Conservation (phyloP, 352 stramenopile genomes). For the Phytophthora podocarpi region DNA sequence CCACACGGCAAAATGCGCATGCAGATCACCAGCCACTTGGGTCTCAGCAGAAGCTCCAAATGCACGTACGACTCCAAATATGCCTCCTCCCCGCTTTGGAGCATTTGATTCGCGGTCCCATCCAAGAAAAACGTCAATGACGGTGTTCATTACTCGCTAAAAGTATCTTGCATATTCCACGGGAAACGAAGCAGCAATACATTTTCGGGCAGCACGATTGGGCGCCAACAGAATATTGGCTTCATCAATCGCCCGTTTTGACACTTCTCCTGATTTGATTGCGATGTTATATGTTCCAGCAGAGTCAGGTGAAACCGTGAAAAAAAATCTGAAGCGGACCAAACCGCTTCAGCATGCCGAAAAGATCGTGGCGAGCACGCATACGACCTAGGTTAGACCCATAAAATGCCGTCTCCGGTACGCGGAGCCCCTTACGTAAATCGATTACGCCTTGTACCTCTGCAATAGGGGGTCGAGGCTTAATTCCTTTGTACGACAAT, state of each 20-base stretch:
- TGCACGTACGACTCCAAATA: constrained; percentile 34
- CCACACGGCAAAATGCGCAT: constrained; percentile 33
- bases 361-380: constrained; percentile 26
- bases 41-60: constrained; percentile 32
- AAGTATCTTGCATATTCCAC: constrained; percentile 35
- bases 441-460: constrained; percentile 16
- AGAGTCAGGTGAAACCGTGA: constrained; percentile 30
- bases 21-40: constrained; percentile 31
- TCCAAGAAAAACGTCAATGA: constrained; percentile 16
- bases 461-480: neutral
- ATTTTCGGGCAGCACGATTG: constrained; percentile 6
- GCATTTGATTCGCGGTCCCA: constrained; percentile 1
- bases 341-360: constrained; percentile 31
- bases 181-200: constrained; percentile 16
- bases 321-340: constrained; percentile 34
- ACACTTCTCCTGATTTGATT: neutral
- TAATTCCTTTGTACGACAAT: neutral
- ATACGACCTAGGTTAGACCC: constrained; percentile 25
- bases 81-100: constrained; percentile 13
- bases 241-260: neutral
- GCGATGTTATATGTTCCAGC: constrained; percentile 7
- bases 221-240: neutral
- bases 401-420: constrained; percentile 19
- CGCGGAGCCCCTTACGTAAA: constrained; percentile 21
- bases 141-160: constrained; percentile 17